Evolutionary conservation across 2,329 filamentous ascomycete genomes (phyloP).

Genomic region (Fusarium neocosmosporiellum): DNA sequence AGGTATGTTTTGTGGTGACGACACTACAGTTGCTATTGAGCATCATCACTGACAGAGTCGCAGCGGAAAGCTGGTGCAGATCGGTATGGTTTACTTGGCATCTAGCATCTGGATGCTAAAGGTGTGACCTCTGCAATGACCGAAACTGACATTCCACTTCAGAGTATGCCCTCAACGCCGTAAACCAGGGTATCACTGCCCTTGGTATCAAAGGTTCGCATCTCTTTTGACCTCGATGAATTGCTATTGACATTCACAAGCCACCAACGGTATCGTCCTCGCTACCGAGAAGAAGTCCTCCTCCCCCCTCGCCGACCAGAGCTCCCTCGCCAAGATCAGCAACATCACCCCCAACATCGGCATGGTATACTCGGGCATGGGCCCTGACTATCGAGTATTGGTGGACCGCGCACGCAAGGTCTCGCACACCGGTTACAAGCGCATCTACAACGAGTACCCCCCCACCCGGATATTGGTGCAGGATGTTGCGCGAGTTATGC

Average conservation of each 20-base stretch:
- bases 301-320: conserved; percentile 93
- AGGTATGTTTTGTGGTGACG: conserved; percentile 73
- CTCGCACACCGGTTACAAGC: conserved; percentile 98
- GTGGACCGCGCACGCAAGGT: conserved; percentile 99
- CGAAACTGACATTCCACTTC: conserved; percentile 33
- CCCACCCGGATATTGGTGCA: conserved; percentile 99
- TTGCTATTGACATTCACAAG: conserved; percentile 59
- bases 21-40: conserved; percentile 36
- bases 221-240: not conserved
- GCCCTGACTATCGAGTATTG: conserved; percentile 95
- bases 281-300: conserved; percentile 99
- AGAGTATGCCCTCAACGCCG: conserved; percentile 99
- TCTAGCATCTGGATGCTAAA: not conserved
- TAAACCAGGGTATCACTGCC: conserved; percentile 98
- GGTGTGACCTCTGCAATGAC: not conserved
- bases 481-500: conserved; percentile 97
- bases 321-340: conserved; percentile 96
- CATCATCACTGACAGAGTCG: conserved; percentile 57
- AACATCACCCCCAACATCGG: conserved; percentile 99
- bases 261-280: conserved; percentile 98
- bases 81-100: conserved; percentile 65
- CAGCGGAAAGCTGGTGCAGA: conserved; percentile 99
- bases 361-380: conserved; percentile 99
- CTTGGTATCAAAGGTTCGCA: conserved; percentile 93
- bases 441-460: conserved; percentile 99